Evolutionary conservation across 2,329 filamentous ascomycete genomes (phyloP), one percentile per base, ranked within the genome.

Genomic region (Elsinoe arachidis): DNA sequence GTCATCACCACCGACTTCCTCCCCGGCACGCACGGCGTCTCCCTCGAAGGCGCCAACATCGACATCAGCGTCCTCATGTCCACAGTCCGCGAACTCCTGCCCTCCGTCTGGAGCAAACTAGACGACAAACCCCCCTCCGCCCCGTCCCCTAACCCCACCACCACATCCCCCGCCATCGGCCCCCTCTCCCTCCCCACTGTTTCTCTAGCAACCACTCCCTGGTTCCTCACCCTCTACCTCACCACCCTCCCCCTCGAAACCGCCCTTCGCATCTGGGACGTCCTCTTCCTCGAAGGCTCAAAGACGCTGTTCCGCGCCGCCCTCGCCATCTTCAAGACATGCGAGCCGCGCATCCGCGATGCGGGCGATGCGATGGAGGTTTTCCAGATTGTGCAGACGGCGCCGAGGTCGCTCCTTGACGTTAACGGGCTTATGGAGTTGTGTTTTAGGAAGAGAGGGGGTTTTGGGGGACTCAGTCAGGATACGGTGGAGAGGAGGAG

Each of bases 141-240:
- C 44, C 65, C 63, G 62, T 68, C 39, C 65, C 66, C 67, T 58
- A 69, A 66, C 72, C 76, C 63, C 66, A 74, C 62, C 64, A 72
- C 66, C 66, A 65, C 52, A 70, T 71, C 53, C 73, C 69, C 58
- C 68, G 69, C 17, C 57, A 73, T 53, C 72, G 69, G 35, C 66
- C 74, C 59, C 61, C 70, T 68, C 7, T 80, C 87, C 3, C 79
- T 96, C 10, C 92, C 92, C 0, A 91, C 92, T 11, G 92, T 97
- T 63, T 93, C 89, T 0, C 80, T 97, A 4, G 95, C 90, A 64
- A 90, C 93, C 71, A 96, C 91, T 9, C 88, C 91, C 3, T 97
- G 92, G 92, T 95, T 97, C 71, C 96, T 97, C 92, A 95, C 88
- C 51, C 88, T 93, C 65, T 96, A 93, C 70, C 93, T 96, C 60